These are phyloP conservation scores for Cryptosporidium ubiquitum DNA, from an alignment of 169 alveolate genomes.

Conservation along the genomic window DNA sequence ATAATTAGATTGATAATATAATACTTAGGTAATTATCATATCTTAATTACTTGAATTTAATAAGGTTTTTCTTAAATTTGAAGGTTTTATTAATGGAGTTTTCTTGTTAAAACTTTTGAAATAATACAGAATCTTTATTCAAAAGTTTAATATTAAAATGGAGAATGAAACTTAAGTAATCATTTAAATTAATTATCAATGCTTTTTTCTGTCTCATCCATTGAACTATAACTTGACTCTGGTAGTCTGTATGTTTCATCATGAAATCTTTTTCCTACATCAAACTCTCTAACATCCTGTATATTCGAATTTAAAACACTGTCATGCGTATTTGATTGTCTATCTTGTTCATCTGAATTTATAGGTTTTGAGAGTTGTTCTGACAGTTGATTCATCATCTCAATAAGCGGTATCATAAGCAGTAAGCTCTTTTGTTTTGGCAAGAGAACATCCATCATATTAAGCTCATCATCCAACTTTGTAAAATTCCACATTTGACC, in stretches of 20 bases:
- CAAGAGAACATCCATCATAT: constrained; percentile 4
- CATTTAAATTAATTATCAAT: neutral
- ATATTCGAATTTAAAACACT: neutral
- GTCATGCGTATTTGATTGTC: neutral
- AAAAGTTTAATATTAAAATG: neutral
- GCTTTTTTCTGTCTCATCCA: neutral
- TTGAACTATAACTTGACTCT: constrained; percentile 5
- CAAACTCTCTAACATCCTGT: neutral
- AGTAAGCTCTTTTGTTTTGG: constrained; percentile 56
- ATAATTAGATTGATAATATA: neutral
- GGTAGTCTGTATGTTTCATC: neutral
- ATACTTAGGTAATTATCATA: neutral
- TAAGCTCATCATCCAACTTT: constrained; percentile 39
- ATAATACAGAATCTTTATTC: neutral
- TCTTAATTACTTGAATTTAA: neutral
- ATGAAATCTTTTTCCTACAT: neutral
- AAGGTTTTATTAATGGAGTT: neutral
- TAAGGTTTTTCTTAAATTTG: neutral
- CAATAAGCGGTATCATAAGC: constrained; percentile 60
- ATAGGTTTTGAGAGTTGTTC: constrained; percentile 64
- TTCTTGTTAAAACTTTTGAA: neutral
- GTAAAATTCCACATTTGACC: constrained; percentile 75
- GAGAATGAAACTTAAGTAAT: neutral
- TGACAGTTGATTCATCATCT: constrained; percentile 64
- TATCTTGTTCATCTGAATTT: neutral